These are phyloP conservation scores for Paecilomyces dactylethromorphus DNA, from an alignment of 2,329 filamentous ascomycete genomes.

Conservation along the genomic window DNA sequence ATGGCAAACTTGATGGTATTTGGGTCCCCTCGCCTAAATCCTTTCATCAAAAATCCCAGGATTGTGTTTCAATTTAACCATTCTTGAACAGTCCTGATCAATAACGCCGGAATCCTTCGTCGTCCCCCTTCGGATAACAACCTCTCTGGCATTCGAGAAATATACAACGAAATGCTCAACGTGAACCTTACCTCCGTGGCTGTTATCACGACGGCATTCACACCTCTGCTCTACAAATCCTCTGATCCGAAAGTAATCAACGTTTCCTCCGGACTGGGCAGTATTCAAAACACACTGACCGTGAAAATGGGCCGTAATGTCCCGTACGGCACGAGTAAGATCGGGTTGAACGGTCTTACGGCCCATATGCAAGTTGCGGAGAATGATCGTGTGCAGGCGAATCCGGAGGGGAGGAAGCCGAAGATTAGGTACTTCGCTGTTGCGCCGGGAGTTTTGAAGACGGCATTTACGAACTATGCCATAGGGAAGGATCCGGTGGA, in stretches of 20 bases:
- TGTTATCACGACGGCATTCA: constrained; percentile 22
- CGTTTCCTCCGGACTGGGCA: constrained; percentile 22
- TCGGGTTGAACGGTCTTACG: constrained; percentile 32
- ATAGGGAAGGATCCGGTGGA: constrained; percentile 14
- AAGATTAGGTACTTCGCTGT: constrained; percentile 11
- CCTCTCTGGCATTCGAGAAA: constrained; percentile 24
- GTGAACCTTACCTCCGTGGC: constrained; percentile 42
- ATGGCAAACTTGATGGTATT: constrained; percentile 20
- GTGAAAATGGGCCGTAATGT: constrained; percentile 17
- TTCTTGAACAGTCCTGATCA: constrained; percentile 27
- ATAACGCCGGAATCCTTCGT: constrained; percentile 33
- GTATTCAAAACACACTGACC: constrained; percentile 35
- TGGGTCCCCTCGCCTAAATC: not conserved
- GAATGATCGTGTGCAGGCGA: constrained; percentile 8
- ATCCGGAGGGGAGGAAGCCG: constrained; percentile 1
- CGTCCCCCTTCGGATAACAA: constrained; percentile 14
- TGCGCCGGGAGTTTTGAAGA: constrained; percentile 18
- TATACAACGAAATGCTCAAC: constrained; percentile 27
- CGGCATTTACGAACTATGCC: constrained; percentile 17
- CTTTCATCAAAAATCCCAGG: not conserved
- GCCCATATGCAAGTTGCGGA: constrained; percentile 15
- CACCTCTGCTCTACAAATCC: constrained; percentile 21
- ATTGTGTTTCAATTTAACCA: not conserved
- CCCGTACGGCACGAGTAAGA: constrained; percentile 30
- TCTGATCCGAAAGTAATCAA: constrained; percentile 24